phyloP scores from a whole-genome alignment of 2,329 filamentous ascomycete species.

The Ambrosiella beaveri region DNA sequence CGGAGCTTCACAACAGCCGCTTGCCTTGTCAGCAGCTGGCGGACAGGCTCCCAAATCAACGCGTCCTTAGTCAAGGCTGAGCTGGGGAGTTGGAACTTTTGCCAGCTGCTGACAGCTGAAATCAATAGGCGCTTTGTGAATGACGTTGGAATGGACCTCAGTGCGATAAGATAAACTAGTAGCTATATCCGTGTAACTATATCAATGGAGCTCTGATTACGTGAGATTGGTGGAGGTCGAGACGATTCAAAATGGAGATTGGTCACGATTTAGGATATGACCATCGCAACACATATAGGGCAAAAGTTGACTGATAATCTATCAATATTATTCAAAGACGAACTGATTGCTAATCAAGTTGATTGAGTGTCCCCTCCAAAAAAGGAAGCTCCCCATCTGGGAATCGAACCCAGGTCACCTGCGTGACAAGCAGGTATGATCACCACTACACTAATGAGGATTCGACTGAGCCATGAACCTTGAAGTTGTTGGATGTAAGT shows the following conservation, averaged over 20 bases:
- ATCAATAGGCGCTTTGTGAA: not conserved
- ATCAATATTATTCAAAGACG: too few relatives aligned
- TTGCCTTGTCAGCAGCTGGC: slow-evolving; percentile 4
- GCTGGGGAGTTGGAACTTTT: not conserved
- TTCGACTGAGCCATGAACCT: not conserved
- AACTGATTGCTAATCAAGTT: not conserved
- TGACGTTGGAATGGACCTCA: too few relatives aligned
- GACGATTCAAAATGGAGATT: too few relatives aligned
- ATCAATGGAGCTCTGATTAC: too few relatives aligned
- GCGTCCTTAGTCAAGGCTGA: slow-evolving; percentile 6
- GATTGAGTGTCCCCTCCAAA: not conserved
- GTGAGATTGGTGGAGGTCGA: too few relatives aligned
- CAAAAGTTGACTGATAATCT: too few relatives aligned
- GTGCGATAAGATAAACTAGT: too few relatives aligned
- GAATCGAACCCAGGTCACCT: slow-evolving; percentile 11
- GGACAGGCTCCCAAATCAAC: slow-evolving; percentile 10
- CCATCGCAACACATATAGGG: too few relatives aligned
- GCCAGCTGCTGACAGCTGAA: not conserved
- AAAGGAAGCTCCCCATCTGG: slow-evolving; percentile 6
- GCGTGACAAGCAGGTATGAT: slow-evolving; percentile 12
- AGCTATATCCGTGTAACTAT: too few relatives aligned
- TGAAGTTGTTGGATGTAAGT: not conserved
- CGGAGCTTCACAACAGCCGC: not conserved
- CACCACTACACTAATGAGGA: slow-evolving; percentile 11
- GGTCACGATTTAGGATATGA: too few relatives aligned